These are phyloP conservation scores for Scheffersomyces cryptocercus DNA, from an alignment of 1,139 yeast genomes.

Conservation along the genomic window DNA sequence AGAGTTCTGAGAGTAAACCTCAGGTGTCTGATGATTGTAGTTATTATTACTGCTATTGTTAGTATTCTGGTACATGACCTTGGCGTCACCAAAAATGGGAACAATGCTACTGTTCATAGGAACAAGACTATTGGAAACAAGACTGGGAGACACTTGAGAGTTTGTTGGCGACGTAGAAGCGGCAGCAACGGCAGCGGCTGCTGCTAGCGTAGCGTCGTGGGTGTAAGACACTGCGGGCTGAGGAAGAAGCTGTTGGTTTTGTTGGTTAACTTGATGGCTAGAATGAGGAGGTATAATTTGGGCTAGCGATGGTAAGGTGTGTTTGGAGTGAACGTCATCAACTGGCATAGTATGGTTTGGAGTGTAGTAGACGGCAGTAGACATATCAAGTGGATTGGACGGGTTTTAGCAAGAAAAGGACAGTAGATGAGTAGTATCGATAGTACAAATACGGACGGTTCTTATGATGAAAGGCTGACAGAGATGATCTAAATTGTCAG, in stretches of 20 bases:
- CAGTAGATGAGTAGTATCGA: too few relatives aligned
- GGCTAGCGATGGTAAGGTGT: constrained; percentile 34
- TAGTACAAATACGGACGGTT: too few relatives aligned
- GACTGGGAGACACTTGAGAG: constrained; percentile 9
- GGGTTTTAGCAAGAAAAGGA: too few relatives aligned
- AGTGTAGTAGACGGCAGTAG: constrained; percentile 33
- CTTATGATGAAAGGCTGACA: too few relatives aligned
- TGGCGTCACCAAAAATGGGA: constrained; percentile 12
- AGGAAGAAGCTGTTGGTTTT: constrained; percentile 3
- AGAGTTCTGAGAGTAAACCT: constrained; percentile 21
- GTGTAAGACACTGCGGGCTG: constrained; percentile 2
- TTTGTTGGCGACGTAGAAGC: constrained; percentile 5
- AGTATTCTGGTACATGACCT: constrained; percentile 12
- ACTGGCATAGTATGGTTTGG: constrained; percentile 26
- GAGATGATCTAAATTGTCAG: too few relatives aligned
- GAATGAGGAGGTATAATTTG: constrained; percentile 33
- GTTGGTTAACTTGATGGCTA: constrained; percentile 15
- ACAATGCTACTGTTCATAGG: constrained; percentile 6
- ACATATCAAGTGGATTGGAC: constrained; percentile 16
- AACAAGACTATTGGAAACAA: constrained; percentile 10
- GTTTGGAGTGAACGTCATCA: constrained; percentile 29
- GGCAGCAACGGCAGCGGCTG: constrained; percentile 11
- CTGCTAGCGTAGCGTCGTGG: constrained; percentile 13
- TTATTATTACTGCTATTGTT: constrained; percentile 1
- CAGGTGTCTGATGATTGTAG: constrained; percentile 16